Conservation (phyloP, 2,329 filamentous ascomycete genomes). For the Colletotrichum sp. region DNA sequence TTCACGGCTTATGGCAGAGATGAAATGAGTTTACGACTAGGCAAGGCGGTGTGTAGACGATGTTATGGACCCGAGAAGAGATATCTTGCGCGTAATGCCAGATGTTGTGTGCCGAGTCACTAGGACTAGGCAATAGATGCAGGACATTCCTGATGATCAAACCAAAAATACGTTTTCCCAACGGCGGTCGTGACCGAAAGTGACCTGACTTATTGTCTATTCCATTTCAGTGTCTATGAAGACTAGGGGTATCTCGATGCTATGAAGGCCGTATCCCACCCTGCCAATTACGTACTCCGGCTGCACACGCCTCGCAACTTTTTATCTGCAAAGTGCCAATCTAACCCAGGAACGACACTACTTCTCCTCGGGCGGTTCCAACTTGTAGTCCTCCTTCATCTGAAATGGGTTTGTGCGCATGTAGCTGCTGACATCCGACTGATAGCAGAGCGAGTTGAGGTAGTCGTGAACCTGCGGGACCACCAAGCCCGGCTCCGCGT, state of each 20-base stretch:
- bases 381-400: constrained; percentile 30
- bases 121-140: constrained; percentile 19
- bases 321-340: not conserved
- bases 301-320: not conserved
- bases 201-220: not conserved
- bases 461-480: constrained; percentile 67
- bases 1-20: constrained; percentile 36
- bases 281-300: not conserved
- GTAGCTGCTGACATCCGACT: constrained; percentile 67
- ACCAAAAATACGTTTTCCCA: not conserved
- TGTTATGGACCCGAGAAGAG: constrained; percentile 21
- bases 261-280: not conserved
- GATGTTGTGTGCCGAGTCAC: constrained; percentile 11
- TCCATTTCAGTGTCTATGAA: not conserved
- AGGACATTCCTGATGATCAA: constrained; percentile 13
- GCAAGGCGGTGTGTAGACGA: constrained; percentile 18
- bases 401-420: constrained; percentile 58
- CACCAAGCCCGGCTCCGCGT: constrained; percentile 45
- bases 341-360: not conserved
- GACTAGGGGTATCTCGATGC: constrained; percentile 13
- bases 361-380: not conserved
- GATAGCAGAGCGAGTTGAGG: constrained; percentile 57
- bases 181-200: not conserved
- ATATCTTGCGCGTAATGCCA: constrained; percentile 21
- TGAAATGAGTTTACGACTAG: constrained; percentile 29